phyloP scores from a whole-genome alignment of 2,329 filamentous ascomycete genomes.

The Neofusicoccum sp. region DNA sequence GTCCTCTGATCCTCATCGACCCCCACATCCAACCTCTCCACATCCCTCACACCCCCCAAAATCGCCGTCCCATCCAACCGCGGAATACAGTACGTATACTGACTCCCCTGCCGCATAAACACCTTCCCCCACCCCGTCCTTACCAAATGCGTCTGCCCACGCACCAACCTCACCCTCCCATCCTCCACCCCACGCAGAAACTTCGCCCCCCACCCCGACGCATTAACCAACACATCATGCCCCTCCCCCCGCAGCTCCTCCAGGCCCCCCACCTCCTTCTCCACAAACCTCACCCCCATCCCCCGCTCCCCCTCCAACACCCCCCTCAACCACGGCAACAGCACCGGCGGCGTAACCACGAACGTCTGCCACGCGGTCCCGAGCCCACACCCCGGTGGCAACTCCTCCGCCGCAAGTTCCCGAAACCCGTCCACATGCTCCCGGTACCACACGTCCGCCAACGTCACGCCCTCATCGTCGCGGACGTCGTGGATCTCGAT shows the following conservation, averaged over 20 bases:
- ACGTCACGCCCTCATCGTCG: conserved; percentile 9
- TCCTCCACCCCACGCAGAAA: conserved; percentile 26
- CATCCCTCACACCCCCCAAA: conserved; percentile 30
- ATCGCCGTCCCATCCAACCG: conserved; percentile 30
- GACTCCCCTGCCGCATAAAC: conserved; percentile 29
- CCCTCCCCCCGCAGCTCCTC: conserved; percentile 26
- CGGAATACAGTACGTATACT: conserved; percentile 32
- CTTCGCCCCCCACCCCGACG: conserved; percentile 27
- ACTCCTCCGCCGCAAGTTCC: conserved; percentile 12
- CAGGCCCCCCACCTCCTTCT: conserved; percentile 25
- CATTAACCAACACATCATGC: conserved; percentile 33
- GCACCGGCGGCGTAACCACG: conserved; percentile 28
- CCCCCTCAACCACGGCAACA: conserved; percentile 30
- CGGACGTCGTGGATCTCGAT: conserved; percentile 24
- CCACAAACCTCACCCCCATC: conserved; percentile 29
- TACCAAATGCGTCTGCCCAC: conserved; percentile 31
- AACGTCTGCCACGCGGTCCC: conserved; percentile 27
- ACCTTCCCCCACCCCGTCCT: conserved; percentile 28
- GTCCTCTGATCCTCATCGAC: conserved; percentile 21
- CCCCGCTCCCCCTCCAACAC: conserved; percentile 24
- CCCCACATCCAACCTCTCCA: conserved; percentile 18
- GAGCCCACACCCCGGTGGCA: conserved; percentile 26
- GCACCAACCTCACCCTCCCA: conserved; percentile 25
- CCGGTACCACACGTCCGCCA: conserved; percentile 23
- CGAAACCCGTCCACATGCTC: conserved; percentile 22